A percentile compares a stretch with the other conserved stretches of the same genome.
Evolutionary conservation across 2,329 filamentous ascomycete species (phyloP).

Genomic region (Xylaria sp.): DNA sequence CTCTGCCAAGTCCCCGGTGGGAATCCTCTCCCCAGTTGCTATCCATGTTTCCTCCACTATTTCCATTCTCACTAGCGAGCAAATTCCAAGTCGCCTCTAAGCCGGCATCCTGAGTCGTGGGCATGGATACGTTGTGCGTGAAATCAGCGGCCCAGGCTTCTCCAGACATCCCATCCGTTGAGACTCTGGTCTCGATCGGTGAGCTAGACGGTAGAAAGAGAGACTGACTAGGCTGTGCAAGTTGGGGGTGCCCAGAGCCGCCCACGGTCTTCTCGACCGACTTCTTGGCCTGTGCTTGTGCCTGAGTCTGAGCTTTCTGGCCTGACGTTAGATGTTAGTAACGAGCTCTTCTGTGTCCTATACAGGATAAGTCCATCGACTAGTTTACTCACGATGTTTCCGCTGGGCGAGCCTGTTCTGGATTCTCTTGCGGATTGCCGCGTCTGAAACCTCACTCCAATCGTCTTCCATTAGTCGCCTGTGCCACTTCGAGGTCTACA

Average conservation of each 20-base stretch:
- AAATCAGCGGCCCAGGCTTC: not conserved
- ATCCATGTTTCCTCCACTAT: not conserved
- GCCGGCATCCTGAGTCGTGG: not conserved
- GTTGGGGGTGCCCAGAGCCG: not conserved
- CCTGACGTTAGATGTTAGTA: not conserved
- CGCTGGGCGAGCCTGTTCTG: conserved; percentile 21
- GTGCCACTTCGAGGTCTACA: not conserved
- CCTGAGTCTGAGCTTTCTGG: not conserved
- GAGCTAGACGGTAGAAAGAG: not conserved
- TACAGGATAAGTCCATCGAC: not conserved
- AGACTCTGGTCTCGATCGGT: not conserved
- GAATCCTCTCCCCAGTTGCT: not conserved
- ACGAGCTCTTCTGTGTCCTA: not conserved
- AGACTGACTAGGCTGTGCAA: not conserved
- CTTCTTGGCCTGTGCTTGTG: not conserved
- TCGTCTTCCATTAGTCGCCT: conserved; percentile 14
- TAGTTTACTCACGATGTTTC: conserved; percentile 51
- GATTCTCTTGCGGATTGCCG: conserved; percentile 12
- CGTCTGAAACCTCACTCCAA: conserved; percentile 7
- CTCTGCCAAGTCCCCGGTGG: not conserved
- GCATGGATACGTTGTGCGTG: not conserved
- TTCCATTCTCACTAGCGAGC: not conserved
- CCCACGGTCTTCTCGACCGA: not conserved
- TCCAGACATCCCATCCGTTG: not conserved
- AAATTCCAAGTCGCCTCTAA: not conserved